A percentile compares a stretch with the other conserved stretches of the same genome.
phyloP scores from a whole-genome alignment of 2,329 filamentous ascomycete species.

The Blumeria graminis region DNA sequence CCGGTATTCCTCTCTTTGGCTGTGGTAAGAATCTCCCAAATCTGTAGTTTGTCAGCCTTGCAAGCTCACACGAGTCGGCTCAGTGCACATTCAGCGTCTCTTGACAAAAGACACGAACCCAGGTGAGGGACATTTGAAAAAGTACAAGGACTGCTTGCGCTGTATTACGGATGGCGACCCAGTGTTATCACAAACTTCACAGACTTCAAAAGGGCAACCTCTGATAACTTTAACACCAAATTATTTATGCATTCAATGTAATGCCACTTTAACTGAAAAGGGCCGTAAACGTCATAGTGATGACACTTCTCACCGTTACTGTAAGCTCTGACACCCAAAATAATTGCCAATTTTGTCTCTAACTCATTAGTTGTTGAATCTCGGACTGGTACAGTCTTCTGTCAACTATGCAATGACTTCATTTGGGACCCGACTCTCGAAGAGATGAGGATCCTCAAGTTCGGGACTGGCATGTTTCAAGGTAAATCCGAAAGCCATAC shows the following conservation, averaged over 20 bases:
- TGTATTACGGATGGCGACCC: constrained; percentile 44
- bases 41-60: constrained; percentile 5
- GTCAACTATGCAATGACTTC: constrained; percentile 60
- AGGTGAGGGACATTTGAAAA: constrained; percentile 30
- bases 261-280: constrained; percentile 39
- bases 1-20: constrained; percentile 35
- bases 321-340: constrained; percentile 21
- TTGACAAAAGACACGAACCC: constrained; percentile 34
- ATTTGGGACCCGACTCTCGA: constrained; percentile 66
- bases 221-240: constrained; percentile 40
- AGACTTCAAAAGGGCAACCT: constrained; percentile 28
- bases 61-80: constrained; percentile 2
- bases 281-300: constrained; percentile 42
- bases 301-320: constrained; percentile 49
- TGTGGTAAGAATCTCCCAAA: constrained; percentile 26
- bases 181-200: constrained; percentile 40
- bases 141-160: constrained; percentile 45
- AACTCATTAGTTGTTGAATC: constrained; percentile 49
- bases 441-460: constrained; percentile 45
- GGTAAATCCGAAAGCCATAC: constrained; percentile 19
- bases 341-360: constrained; percentile 2
- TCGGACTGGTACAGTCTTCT: constrained; percentile 48
- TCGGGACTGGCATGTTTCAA: constrained; percentile 39
- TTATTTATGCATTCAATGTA: constrained; percentile 52
- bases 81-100: constrained; percentile 50